Evolutionary conservation across 2,329 filamentous ascomycete genomes (phyloP).

Genomic region (Myotisia sp.): DNA sequence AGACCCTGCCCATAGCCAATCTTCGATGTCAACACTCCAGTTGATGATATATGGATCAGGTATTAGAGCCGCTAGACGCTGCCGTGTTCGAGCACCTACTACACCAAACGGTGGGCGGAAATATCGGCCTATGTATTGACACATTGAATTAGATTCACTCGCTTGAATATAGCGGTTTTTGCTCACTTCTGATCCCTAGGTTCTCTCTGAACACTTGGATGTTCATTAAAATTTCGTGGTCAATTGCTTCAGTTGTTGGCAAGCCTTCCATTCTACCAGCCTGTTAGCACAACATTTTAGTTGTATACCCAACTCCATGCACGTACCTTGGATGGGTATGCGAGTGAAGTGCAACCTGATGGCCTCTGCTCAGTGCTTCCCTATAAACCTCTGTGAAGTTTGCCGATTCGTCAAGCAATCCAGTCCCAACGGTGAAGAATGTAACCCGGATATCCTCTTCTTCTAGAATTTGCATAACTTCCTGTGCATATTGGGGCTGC

Average conservation of each 20-base stretch:
- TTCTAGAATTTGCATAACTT: constrained; percentile 47
- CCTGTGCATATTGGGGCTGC: constrained; percentile 43
- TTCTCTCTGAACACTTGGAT: constrained; percentile 20
- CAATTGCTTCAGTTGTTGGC: constrained; percentile 20
- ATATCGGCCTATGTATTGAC: constrained; percentile 34
- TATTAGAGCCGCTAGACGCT: constrained; percentile 42
- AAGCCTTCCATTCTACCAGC: constrained; percentile 25
- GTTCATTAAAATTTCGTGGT: constrained; percentile 24
- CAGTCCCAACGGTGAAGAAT: constrained; percentile 55
- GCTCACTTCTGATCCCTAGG: constrained; percentile 23
- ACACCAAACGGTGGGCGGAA: constrained; percentile 58
- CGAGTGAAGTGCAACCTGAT: constrained; percentile 55
- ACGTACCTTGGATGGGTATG: constrained; percentile 51
- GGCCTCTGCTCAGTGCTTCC: constrained; percentile 47
- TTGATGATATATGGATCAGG: constrained; percentile 46
- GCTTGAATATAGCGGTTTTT: background rate
- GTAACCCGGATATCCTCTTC: constrained; percentile 51
- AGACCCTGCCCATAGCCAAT: constrained; percentile 53
- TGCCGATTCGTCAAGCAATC: constrained; percentile 43
- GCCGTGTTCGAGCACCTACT: constrained; percentile 51
- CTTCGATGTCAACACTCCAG: constrained; percentile 58
- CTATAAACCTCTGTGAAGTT: constrained; percentile 51
- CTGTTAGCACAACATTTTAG: constrained; percentile 2
- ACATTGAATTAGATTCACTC: background rate
- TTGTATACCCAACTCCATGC: background rate